Evolutionary conservation across 2,329 filamentous ascomycete genomes (phyloP).

Genomic region (Lizonia empirigonia): DNA sequence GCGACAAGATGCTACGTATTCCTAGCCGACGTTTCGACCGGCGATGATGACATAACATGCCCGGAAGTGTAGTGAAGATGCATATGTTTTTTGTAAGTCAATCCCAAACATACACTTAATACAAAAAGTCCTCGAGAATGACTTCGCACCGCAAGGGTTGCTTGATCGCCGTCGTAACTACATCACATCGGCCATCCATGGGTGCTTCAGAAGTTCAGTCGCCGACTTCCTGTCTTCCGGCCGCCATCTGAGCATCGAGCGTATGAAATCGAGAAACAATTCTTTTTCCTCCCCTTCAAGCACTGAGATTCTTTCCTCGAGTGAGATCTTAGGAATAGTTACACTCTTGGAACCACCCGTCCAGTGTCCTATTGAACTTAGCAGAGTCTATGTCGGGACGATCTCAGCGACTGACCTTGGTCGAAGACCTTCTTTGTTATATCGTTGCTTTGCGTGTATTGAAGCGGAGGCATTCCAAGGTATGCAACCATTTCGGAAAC

Average conservation of each 20-base stretch:
- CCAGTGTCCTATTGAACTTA: constrained; percentile 27
- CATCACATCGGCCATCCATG: constrained; percentile 26
- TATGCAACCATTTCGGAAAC: constrained; percentile 42
- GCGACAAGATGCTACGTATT: too few species aligned
- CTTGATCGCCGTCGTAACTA: constrained; percentile 27
- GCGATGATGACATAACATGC: too few species aligned
- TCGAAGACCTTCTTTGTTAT: constrained; percentile 32
- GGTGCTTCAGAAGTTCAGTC: constrained; percentile 30
- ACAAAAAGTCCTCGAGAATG: constrained; percentile 22
- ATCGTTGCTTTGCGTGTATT: constrained; percentile 28
- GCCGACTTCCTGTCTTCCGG: constrained; percentile 41
- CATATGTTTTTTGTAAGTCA: neutral
- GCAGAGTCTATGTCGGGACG: constrained; percentile 18
- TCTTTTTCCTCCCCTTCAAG: constrained; percentile 37
- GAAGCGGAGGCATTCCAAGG: constrained; percentile 32
- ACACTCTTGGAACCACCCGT: constrained; percentile 23
- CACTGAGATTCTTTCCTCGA: constrained; percentile 20
- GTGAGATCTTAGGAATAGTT: constrained; percentile 24
- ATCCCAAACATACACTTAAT: constrained; percentile 1
- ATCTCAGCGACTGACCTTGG: constrained; percentile 27
- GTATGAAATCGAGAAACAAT: constrained; percentile 43
- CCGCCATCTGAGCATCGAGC: constrained; percentile 45
- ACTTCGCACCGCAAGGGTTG: constrained; percentile 26
- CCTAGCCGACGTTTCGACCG: too few species aligned
- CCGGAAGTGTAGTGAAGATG: too few species aligned